Percentiles rank a stretch among this genome's conserved stretches.
These are phyloP conservation scores for Lentinula guzmanii DNA, from an alignment of 768 basidiomycete genomes.

Conservation along the genomic window DNA sequence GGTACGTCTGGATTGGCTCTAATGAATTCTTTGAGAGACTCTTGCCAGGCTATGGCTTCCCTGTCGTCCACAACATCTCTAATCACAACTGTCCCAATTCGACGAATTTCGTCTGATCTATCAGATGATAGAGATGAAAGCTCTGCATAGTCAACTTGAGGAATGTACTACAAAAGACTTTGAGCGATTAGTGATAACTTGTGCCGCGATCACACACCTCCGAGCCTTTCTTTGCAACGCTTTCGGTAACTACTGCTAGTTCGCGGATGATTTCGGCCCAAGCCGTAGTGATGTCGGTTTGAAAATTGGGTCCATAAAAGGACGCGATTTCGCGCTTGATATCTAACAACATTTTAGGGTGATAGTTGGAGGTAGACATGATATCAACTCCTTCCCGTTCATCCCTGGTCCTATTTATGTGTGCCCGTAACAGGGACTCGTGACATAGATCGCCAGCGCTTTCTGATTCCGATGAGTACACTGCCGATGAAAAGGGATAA, in stretches of 20 bases:
- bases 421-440: neutral
- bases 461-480: neutral
- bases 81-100: constrained; percentile 56
- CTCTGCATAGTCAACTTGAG: constrained; percentile 55
- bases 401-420: neutral
- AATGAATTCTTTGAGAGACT: constrained; percentile 48
- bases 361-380: neutral
- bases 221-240: constrained; percentile 40
- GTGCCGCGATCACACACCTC: constrained; percentile 29
- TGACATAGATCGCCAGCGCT: neutral
- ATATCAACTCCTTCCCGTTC: neutral
- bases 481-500: neutral
- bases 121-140: constrained; percentile 40
- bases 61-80: constrained; percentile 51
- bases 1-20: constrained; percentile 49
- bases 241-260: constrained; percentile 37
- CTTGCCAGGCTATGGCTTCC: constrained; percentile 55
- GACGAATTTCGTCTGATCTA: constrained; percentile 42
- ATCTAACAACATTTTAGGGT: constrained; percentile 31
- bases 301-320: constrained; percentile 41
- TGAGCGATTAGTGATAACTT: neutral
- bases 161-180: constrained; percentile 39
- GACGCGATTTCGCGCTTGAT: constrained; percentile 53
- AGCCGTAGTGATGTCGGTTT: constrained; percentile 40
- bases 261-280: constrained; percentile 56